These are phyloP conservation scores for Hericium alpestre DNA, from an alignment of 768 basidiomycete genomes.

Conservation along the genomic window DNA sequence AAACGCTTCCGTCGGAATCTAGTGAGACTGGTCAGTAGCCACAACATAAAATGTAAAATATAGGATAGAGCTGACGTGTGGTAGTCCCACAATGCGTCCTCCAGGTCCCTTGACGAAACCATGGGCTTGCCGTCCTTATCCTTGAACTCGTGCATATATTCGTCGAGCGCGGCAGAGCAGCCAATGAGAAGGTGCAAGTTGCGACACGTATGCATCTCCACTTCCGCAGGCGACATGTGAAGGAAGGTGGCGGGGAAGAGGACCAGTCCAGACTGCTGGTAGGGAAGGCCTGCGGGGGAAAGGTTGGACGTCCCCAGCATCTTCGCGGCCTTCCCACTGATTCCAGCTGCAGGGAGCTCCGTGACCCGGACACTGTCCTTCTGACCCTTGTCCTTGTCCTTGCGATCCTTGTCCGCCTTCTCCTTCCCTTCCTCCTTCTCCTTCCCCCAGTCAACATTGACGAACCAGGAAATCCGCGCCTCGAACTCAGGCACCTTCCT, in stretches of 20 bases:
- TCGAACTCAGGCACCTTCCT: slow-evolving; percentile 9
- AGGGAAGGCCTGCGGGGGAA: slow-evolving; percentile 10
- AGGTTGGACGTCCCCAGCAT: slow-evolving; percentile 22
- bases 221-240: slow-evolving; percentile 42
- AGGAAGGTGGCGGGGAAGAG: slow-evolving; percentile 51
- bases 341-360: slow-evolving; percentile 6
- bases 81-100: slow-evolving; percentile 43
- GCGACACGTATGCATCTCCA: slow-evolving; percentile 71
- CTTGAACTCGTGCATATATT: slow-evolving; percentile 31
- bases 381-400: slow-evolving; percentile 18
- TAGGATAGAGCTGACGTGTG: slow-evolving; percentile 34
- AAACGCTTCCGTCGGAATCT: slow-evolving; percentile 62
- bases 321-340: slow-evolving; percentile 27
- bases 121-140: slow-evolving; percentile 14
- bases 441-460: slow-evolving; percentile 24
- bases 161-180: slow-evolving; percentile 46
- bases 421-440: slow-evolving; percentile 25
- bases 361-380: slow-evolving; percentile 7
- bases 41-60: slow-evolving; percentile 3
- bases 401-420: slow-evolving; percentile 14
- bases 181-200: slow-evolving; percentile 55
- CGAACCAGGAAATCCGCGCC: slow-evolving; percentile 24
- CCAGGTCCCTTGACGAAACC: slow-evolving; percentile 22
- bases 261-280: slow-evolving; percentile 56
- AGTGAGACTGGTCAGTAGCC: slow-evolving; percentile 4